phyloP scores from a whole-genome alignment of 75 land plant genomes.

The Selaginella moellendorffii region DNA sequence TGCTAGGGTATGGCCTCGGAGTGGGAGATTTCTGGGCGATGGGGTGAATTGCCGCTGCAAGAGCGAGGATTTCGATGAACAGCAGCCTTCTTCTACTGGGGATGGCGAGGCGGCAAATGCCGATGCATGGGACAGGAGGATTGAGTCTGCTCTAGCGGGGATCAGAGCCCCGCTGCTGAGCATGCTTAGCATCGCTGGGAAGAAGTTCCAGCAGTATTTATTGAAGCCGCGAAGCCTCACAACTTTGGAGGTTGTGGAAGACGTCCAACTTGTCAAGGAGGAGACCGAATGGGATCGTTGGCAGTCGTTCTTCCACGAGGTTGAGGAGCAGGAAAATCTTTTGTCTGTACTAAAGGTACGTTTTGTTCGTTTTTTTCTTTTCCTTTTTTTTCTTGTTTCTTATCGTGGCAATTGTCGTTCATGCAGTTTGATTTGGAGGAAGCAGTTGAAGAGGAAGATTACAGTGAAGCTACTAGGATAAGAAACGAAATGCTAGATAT shows the following conservation, averaged over 20 bases:
- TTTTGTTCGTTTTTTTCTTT: neutral
- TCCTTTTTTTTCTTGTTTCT: neutral
- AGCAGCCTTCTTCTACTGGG: neutral
- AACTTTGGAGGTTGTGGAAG: neutral
- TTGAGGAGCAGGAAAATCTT: constrained; percentile 56
- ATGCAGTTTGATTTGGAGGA: constrained; percentile 70
- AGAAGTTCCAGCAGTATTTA: neutral
- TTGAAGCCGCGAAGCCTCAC: neutral
- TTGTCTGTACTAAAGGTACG: constrained; percentile 56
- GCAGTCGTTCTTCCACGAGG: constrained; percentile 57
- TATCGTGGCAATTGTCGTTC: neutral
- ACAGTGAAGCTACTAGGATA: constrained; percentile 61
- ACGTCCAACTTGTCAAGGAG: neutral
- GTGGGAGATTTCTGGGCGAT: neutral
- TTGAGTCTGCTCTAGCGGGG: neutral
- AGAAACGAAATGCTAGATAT: constrained; percentile 48
- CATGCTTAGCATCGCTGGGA: neutral
- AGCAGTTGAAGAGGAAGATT: constrained; percentile 67
- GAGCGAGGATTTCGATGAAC: neutral
- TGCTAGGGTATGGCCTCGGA: neutral
- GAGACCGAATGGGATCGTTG: constrained; percentile 75
- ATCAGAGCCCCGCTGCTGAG: neutral
- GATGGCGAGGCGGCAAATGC: no score
- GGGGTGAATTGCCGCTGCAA: neutral
- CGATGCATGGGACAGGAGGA: neutral